Base-by-base conservation (phyloP, 306 rosid species). In the Prunus fruticosa region DNA sequence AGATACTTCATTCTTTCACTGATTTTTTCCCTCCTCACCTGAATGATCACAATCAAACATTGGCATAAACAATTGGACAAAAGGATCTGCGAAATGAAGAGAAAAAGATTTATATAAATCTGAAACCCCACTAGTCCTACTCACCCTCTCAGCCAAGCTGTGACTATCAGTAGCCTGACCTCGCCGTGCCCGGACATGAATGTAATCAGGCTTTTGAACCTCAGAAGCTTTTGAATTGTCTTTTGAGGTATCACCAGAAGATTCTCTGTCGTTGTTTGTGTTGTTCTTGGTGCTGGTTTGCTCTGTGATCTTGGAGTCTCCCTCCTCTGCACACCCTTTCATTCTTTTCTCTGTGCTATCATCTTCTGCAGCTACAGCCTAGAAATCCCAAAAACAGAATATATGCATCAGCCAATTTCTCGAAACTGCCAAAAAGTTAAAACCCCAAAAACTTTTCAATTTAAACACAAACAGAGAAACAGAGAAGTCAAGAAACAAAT, bases 151-250 rank as follows among this genome's bases (percentile, higher is more conserved):
- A 3, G 98, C 98, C 81, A 93, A 77, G 87, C 98, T 93, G 62
- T 93, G 98, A 81, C 97, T 93, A 82, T 93, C 98, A 18, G 98
- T 93, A 76, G 98, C 98, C 86, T 93, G 98, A 27, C 97, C 98
- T 8, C 97, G 95, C 32, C 98, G 91, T 1, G 98, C 97, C 50
- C 98, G 84, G 58, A 93, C 98, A 75, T 93, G 98, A 78, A 93
- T 93, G 87, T 89, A 93, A 69, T 89, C 98, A 3, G 86, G 87
- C 84, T 91, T 93, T 49, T 91, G 92, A 87, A 81, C 87, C 80
- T 93, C 97, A 2, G 90, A 91, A 3, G 82, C 90, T 84, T 93
- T 93, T 3, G 98, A 93, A 74, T 91, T 90, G 20, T 85, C 98
- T 76, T 86, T 90, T 0, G 91, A 91, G 69, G 76, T 87, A 25